A percentile compares a stretch with the other conserved stretches of the same genome.
phyloP scores from a whole-genome alignment of 2,329 filamentous ascomycete genomes.

The Apiospora phragmitis region DNA sequence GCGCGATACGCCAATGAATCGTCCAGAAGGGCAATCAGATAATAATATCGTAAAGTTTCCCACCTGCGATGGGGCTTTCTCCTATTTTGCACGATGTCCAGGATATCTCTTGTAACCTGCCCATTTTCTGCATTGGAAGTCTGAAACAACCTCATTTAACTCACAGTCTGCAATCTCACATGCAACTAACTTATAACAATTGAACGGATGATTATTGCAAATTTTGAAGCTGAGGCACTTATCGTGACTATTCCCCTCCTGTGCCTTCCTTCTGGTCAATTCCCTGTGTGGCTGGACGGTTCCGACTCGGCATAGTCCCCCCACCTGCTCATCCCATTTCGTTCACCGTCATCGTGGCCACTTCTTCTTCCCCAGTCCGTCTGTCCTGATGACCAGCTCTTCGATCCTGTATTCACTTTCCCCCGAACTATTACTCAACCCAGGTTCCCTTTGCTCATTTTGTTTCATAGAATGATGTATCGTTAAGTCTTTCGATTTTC shows the following conservation, averaged over 20 bases:
- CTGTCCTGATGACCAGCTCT: background rate
- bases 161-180: background rate
- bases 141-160: background rate
- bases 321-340: background rate
- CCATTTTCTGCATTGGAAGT: background rate
- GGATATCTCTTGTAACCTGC: background rate
- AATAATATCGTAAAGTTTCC: background rate
- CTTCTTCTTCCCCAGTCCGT: background rate
- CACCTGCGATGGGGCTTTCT: background rate
- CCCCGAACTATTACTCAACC: background rate
- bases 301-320: constrained; percentile 2
- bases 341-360: constrained; percentile 7
- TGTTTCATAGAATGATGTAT: constrained; percentile 1
- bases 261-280: background rate
- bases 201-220: background rate
- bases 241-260: background rate
- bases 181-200: background rate
- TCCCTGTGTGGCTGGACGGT: background rate
- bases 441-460: background rate
- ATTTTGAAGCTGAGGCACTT: background rate
- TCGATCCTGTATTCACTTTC: background rate
- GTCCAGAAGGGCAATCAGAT: background rate
- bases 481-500: background rate
- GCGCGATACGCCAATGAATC: background rate
- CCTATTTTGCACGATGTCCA: background rate